These are phyloP conservation scores for Saturnispora gosingensis DNA, from an alignment of 805 yeast genomes.

Conservation along the genomic window DNA sequence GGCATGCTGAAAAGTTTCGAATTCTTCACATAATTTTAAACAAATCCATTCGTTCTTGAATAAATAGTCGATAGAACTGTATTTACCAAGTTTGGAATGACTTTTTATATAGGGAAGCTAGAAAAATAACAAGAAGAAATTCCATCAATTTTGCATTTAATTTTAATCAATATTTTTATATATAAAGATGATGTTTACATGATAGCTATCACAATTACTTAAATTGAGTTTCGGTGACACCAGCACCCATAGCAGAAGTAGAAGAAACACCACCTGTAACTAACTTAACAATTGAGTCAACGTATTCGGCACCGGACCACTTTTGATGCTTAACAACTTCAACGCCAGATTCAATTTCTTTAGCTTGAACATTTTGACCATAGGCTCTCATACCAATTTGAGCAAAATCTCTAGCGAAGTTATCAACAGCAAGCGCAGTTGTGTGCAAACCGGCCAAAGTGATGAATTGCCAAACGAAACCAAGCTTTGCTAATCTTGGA, in stretches of 20 bases:
- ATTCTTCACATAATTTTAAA: background rate
- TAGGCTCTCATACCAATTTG: slow-evolving; percentile 92
- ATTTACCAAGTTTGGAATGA: background rate
- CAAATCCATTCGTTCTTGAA: background rate
- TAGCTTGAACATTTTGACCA: slow-evolving; percentile 77
- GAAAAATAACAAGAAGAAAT: background rate
- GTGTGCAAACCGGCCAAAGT: slow-evolving; percentile 96
- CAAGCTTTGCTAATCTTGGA: slow-evolving; percentile 73
- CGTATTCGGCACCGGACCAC: slow-evolving; percentile 98
- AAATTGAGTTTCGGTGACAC: slow-evolving; percentile 97
- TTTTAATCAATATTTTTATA: background rate
- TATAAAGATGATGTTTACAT: background rate
- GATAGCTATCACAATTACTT: slow-evolving; percentile 26
- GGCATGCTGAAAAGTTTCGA: background rate
- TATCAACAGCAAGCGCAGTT: slow-evolving; percentile 83
- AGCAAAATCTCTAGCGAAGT: slow-evolving; percentile 70
- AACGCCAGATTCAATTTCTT: slow-evolving; percentile 80
- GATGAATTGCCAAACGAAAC: slow-evolving; percentile 96
- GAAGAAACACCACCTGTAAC: slow-evolving; percentile 92
- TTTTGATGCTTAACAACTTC: slow-evolving; percentile 97
- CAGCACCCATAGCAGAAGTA: slow-evolving; percentile 97
- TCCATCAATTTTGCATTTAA: no score
- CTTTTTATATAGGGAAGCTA: no score
- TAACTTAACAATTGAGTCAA: slow-evolving; percentile 80
- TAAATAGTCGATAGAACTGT: background rate